Percentiles rank a stretch among this genome's conserved stretches.
These are phyloP conservation scores for Ascosphaera acerosa DNA, from an alignment of 2,329 filamentous ascomycete genomes.

Conservation along the genomic window DNA sequence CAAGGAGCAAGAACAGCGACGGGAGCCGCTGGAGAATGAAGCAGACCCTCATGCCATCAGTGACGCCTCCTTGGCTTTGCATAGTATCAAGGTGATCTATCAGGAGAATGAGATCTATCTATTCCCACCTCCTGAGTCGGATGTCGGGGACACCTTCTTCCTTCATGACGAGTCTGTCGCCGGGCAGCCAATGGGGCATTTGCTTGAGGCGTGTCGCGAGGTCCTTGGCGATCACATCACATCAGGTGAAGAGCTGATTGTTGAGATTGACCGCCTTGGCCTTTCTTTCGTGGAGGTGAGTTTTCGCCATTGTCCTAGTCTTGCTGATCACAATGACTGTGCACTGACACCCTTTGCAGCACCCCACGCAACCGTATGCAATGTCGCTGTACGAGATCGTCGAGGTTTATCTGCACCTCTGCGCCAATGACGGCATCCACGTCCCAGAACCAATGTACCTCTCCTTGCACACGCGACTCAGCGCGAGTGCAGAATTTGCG, in stretches of 20 bases:
- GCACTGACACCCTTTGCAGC: conserved; percentile 17
- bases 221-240: conserved; percentile 30
- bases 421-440: conserved; percentile 30
- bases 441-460: conserved; percentile 32
- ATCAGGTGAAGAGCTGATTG: conserved; percentile 30
- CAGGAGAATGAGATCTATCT: conserved; percentile 29
- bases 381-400: conserved; percentile 31
- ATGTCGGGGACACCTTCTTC: conserved; percentile 29
- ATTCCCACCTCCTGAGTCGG: conserved; percentile 29
- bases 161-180: conserved; percentile 29
- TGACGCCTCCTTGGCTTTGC: conserved; percentile 7
- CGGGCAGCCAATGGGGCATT: conserved; percentile 25
- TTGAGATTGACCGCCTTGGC: conserved; percentile 29
- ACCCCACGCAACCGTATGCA: conserved; percentile 23
- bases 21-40: conserved; percentile 3
- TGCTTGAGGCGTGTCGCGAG: conserved; percentile 31
- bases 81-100: conserved; percentile 30
- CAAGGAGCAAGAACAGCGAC: too few species aligned
- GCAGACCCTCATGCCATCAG: conserved; percentile 1
- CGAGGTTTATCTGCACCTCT: conserved; percentile 31
- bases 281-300: conserved; percentile 33
- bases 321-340: not conserved
- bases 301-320: conserved; percentile 2
- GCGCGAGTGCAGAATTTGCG: conserved; percentile 27
- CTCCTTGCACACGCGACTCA: conserved; percentile 27